A percentile compares a stretch with the other conserved stretches of the same genome.
Conservation (phyloP, 192 early-diverging fungal genomes). For the Pilobolus umbonatus region DNA sequence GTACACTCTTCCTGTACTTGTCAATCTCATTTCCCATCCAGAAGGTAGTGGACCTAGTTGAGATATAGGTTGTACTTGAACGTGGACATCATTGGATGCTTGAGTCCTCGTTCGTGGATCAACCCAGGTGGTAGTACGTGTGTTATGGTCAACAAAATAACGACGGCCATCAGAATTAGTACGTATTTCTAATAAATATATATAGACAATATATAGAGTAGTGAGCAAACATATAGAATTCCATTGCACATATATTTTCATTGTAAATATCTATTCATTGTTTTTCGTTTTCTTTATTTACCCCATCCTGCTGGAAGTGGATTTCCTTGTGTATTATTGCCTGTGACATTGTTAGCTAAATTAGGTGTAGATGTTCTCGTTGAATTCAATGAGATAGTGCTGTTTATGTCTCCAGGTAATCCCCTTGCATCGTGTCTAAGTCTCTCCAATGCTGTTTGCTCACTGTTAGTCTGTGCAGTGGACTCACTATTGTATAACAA, state of each 20-base stretch:
- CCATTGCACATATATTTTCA: too few relatives aligned
- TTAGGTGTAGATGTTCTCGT: too few relatives aligned
- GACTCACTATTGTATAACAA: slow-evolving; percentile 3
- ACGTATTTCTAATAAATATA: slow-evolving; percentile 77
- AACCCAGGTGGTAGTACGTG: slow-evolving; percentile 86
- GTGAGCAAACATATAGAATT: too few relatives aligned
- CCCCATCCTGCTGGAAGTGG: slow-evolving; percentile 82
- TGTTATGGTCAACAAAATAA: slow-evolving; percentile 91
- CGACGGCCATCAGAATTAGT: slow-evolving; percentile 70
- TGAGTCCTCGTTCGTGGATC: slow-evolving; percentile 78
- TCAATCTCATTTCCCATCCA: slow-evolving; percentile 99
- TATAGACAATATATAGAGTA: too few relatives aligned
- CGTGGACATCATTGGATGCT: slow-evolving; percentile 52
- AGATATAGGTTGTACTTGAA: slow-evolving; percentile 68
- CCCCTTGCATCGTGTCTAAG: slow-evolving; percentile 76
- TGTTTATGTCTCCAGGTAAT: slow-evolving; percentile 59
- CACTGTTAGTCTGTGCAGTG: slow-evolving; percentile 39
- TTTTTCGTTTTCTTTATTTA: too few relatives aligned
- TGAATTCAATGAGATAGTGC: slow-evolving; percentile 6
- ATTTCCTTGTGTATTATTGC: slow-evolving; percentile 37
- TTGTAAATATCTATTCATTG: too few relatives aligned
- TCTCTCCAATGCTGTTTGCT: slow-evolving; percentile 70
- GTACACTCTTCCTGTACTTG: slow-evolving; percentile 89
- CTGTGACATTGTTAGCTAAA: slow-evolving; percentile 9
- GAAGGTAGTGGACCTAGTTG: slow-evolving; percentile 88